These are phyloP conservation scores for Blastobotrys ciferrii DNA, from an alignment of 1,139 yeast species.

Conservation along the genomic window DNA sequence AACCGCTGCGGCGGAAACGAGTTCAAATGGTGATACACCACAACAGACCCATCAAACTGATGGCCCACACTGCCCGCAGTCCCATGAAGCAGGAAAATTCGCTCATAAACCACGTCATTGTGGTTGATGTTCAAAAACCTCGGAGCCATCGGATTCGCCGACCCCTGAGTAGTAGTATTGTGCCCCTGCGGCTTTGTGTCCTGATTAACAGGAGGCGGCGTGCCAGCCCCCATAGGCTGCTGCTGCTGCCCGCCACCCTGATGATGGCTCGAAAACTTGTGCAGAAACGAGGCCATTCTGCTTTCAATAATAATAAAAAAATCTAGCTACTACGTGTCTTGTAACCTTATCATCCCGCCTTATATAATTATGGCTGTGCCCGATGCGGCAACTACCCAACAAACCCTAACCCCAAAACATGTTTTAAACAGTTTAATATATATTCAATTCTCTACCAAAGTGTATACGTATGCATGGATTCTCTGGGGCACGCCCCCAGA, in stretches of 20 bases:
- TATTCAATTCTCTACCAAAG: too few relatives aligned
- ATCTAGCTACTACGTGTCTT: background rate
- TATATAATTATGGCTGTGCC: too few relatives aligned
- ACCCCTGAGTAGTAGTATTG: background rate
- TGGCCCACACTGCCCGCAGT: conserved; percentile 29
- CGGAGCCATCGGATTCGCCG: conserved; percentile 21
- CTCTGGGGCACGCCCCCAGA: too few relatives aligned
- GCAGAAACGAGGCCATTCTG: conserved; percentile 1
- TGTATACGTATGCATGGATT: too few relatives aligned
- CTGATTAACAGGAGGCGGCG: conserved; percentile 41
- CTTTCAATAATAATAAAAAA: too few relatives aligned
- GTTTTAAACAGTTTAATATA: too few relatives aligned
- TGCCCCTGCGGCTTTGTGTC: background rate
- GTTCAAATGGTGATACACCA: conserved; percentile 46
- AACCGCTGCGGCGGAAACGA: conserved; percentile 69
- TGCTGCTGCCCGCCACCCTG: conserved; percentile 53
- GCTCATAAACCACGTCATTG: conserved; percentile 32
- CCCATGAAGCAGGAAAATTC: conserved; percentile 36
- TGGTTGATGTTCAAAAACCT: conserved; percentile 26
- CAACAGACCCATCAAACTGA: conserved; percentile 36
- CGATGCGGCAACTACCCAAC: too few relatives aligned
- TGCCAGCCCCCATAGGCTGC: conserved; percentile 55
- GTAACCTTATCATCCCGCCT: background rate
- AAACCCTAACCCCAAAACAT: background rate
- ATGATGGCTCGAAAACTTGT: conserved; percentile 54